Percentiles rank a stretch among this genome's conserved stretches.
phyloP scores from a whole-genome alignment of 306 rosid species.

The Cajanus cajan region DNA sequence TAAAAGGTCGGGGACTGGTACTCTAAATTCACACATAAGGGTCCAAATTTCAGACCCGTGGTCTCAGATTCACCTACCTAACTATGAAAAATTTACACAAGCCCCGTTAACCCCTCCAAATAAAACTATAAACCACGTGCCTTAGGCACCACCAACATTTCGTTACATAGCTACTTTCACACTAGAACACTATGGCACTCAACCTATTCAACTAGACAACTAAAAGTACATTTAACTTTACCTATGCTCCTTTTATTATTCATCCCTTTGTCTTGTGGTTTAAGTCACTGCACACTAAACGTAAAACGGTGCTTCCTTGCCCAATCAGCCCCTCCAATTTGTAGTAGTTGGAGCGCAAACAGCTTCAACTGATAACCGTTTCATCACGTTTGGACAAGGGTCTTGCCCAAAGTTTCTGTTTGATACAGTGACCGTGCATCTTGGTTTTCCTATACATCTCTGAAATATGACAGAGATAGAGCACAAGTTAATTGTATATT shows the following conservation, averaged over 20 bases:
- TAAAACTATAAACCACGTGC: constrained; percentile 37
- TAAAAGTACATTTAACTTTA: constrained; percentile 22
- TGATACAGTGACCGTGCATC: constrained; percentile 52
- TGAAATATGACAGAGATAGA: constrained; percentile 16
- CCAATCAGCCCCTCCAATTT: constrained; percentile 47
- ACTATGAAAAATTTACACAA: constrained; percentile 29
- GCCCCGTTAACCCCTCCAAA: constrained; percentile 28
- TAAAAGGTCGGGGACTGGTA: constrained; percentile 71
- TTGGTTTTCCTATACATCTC: constrained; percentile 58
- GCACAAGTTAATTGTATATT: not conserved
- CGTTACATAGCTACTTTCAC: constrained; percentile 7
- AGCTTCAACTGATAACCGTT: constrained; percentile 66
- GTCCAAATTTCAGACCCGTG: constrained; percentile 57
- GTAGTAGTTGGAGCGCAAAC: constrained; percentile 45
- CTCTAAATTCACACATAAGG: constrained; percentile 47
- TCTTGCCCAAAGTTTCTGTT: constrained; percentile 56
- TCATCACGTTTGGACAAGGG: constrained; percentile 63
- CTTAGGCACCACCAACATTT: constrained; percentile 32
- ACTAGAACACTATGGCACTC: constrained; percentile 32
- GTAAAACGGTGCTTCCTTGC: not conserved
- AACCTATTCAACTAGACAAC: constrained; percentile 31
- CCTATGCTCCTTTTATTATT: constrained; percentile 31
- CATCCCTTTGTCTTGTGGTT: constrained; percentile 38
- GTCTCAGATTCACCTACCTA: constrained; percentile 49
- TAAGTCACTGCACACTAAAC: constrained; percentile 39